Conservation (phyloP, 345 rosid species). For the Linum trigynum region DNA sequence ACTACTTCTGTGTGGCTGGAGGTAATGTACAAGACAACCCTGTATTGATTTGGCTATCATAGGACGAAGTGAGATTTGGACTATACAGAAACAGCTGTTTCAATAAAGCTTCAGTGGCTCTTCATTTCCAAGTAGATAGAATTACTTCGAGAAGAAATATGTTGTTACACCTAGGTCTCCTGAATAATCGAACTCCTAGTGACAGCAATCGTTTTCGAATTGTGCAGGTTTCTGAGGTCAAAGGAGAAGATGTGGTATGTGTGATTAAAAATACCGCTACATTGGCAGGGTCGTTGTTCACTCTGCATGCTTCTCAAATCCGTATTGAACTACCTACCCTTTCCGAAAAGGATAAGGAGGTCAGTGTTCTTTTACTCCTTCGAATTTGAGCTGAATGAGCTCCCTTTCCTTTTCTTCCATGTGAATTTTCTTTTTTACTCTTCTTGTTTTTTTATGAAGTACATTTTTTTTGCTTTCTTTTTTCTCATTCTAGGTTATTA, state of each 20-base stretch:
- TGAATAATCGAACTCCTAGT: no score
- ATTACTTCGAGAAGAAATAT: no score
- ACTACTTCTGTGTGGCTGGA: constrained; percentile 97
- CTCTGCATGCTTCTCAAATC: constrained; percentile 81
- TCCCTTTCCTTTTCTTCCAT: background rate
- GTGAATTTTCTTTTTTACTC: background rate
- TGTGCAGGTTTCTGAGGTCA: constrained; percentile 69
- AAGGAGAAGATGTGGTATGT: constrained; percentile 77
- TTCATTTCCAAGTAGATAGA: no score
- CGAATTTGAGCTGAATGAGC: background rate
- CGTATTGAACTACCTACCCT: constrained; percentile 83
- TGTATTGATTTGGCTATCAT: background rate
- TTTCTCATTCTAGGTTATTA: constrained; percentile 49
- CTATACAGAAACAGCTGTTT: no score
- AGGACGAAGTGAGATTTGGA: no score
- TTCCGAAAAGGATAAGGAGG: constrained; percentile 86
- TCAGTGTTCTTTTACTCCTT: constrained; percentile 13
- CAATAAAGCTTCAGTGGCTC: no score
- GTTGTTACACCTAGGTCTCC: no score
- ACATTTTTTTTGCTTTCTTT: background rate
- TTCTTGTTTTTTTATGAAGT: constrained; percentile 6
- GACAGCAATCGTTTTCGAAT: constrained; percentile 1
- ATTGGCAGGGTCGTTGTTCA: constrained; percentile 77
- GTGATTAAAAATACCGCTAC: constrained; percentile 81
- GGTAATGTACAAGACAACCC: constrained; percentile 32